Conservation (phyloP, 495 filamentous ascomycete genomes). For the Tuber brumale region DNA sequence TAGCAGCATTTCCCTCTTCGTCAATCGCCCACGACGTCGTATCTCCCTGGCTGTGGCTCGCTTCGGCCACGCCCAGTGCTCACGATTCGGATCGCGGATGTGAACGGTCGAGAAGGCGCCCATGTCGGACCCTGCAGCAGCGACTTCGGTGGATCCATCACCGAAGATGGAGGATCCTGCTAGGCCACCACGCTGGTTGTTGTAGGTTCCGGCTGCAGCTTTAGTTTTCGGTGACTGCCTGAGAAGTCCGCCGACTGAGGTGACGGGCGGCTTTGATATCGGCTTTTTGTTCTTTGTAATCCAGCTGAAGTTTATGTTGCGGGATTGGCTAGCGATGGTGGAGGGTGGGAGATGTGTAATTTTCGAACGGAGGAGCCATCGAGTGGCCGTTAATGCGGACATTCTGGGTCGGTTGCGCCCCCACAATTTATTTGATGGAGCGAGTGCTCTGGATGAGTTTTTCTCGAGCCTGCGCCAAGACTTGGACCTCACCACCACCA, state of each 20-base stretch:
- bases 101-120: constrained; percentile 33
- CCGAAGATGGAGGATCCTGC: constrained; percentile 57
- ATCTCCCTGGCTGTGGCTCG: constrained; percentile 50
- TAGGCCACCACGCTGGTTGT: constrained; percentile 25
- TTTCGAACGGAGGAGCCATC: constrained; percentile 24
- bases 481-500: not conserved
- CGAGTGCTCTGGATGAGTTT: not conserved
- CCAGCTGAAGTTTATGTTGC: constrained; percentile 22
- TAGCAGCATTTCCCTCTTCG: constrained; percentile 55
- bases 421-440: not conserved
- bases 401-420: constrained; percentile 8
- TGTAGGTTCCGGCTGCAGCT: not conserved
- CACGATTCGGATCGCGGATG: constrained; percentile 31
- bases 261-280: constrained; percentile 3
- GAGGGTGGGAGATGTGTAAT: constrained; percentile 1
- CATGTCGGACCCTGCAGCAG: constrained; percentile 40
- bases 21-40: constrained; percentile 59
- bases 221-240: constrained; percentile 14
- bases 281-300: constrained; percentile 13
- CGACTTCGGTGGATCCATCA: constrained; percentile 46
- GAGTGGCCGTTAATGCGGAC: constrained; percentile 15
- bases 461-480: not conserved
- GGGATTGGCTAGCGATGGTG: constrained; percentile 14
- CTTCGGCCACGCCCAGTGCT: constrained; percentile 37
- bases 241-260: constrained; percentile 10